Evolutionary conservation across 2,329 filamentous ascomycete genomes (phyloP), one percentile per base, ranked within the genome.

Genomic region (Alternaria gaisen): DNA sequence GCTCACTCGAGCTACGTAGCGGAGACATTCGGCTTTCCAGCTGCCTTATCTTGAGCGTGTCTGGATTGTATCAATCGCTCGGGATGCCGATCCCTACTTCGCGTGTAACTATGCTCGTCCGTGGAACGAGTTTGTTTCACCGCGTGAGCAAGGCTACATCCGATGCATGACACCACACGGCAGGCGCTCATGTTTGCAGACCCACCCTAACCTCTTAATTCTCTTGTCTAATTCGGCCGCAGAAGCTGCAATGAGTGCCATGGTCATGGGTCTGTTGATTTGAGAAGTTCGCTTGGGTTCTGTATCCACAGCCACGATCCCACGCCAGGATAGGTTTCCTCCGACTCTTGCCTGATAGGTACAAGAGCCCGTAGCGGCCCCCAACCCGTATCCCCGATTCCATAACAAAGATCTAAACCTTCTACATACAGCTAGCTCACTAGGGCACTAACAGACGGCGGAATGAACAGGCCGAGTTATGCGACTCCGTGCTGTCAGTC

Each of bases 281-380:
- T 2, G 1, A 36, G 32, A 14, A 36, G 32, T 36, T 36, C 20
- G 30, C 16, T 16, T 22, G 18, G 20, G 20, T 18, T 36, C 18
- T 10, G 18, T 48, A 36, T 48, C 46, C 46, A 48, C 46, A 48
- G 46, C 46, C 46, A 36, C 46, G 46, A 32, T 48, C 30, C 14
- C 30, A 48, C 30, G 3, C 46, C 14, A 22, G 46, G 12, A 9
- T 36, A 36, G 46, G 18, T 18, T 14, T 36, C 14, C 20, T 14
- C 14, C 46, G 10, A 24, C 46, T 48, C 30, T 36, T 48, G 46
- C 30, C 30, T 10, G 28, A 48, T 48, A 2, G 4, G 46, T 16
- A 24, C 30, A 34, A 48, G 46, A 36, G 46, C 30, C 20, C 16
- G 30, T 20, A 48, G 30, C 32, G 46, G 46, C 18, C 16, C 20